Base-by-base conservation (phyloP, 805 yeast genomes). In the Ogataea trehalophila region DNA sequence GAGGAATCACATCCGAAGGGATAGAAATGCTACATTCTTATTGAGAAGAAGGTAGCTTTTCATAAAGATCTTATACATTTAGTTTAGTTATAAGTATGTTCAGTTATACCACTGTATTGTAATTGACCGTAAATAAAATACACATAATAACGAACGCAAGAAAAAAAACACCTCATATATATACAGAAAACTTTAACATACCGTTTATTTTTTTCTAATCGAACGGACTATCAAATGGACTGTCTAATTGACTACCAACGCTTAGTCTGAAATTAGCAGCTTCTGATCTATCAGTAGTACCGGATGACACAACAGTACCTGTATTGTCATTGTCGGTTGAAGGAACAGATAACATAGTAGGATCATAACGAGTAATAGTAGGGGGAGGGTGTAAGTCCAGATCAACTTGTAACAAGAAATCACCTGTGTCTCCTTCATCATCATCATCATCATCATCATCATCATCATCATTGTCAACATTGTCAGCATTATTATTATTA, bases 191-290 rank as follows among this genome's bases (percentile, higher is more conserved):
- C 5, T n/a, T 17, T 15, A 15, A 14, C 6, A 5, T 33, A 22
- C 14, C 15, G 37, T n/a, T 15, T 16, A 17, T 33, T 13, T 20
- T 17, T 29, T 14, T 16, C 37, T 42, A 20, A 36, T 55, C 58
- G 34, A 54, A 48, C 1, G 58, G 57, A 42, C 55, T 49, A 6
- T 16, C 31, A 29, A 57, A 57, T 4, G 61, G 61, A 41, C 54
- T 50, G 23, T 41, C 42, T 33, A 40, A 41, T 29, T 34, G 31
- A 23, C 39, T 22, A 31, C 36, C 23, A 16, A 26, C 41, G 4
- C 33, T 23, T 15, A 39, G n/a, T 39, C 41, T 39, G 26, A 23
- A 39, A 16, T 39, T 39, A 2, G 14, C 9, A 13, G 33, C 11
- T n/a, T 39, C 26, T 16, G 22, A 11, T 15, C 33, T 39, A 14